These are phyloP conservation scores for Anthoceros angustus DNA, from an alignment of 225 moss, liverwort and hornwort species.

Conservation along the genomic window DNA sequence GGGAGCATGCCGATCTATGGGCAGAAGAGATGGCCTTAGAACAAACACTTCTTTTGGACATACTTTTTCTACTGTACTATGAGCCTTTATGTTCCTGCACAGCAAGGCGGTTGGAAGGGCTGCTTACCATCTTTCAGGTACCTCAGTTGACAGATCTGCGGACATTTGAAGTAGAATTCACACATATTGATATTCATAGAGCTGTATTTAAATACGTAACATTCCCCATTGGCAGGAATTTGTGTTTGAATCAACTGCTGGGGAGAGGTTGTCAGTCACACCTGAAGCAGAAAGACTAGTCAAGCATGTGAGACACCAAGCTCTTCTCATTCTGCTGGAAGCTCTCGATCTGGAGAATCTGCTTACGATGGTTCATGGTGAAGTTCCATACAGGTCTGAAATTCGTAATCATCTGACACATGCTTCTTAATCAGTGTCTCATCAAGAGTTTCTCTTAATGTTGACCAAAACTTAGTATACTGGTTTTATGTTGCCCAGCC, in stretches of 20 bases:
- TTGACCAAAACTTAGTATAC: not conserved
- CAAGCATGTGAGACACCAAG: conserved; percentile 68
- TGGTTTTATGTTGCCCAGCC: conserved; percentile 34
- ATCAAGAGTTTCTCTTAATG: not conserved
- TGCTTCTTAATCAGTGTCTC: not conserved
- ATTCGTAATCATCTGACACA: not conserved
- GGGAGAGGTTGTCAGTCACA: conserved; percentile 75
- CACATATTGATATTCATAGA: too few species aligned
- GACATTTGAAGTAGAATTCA: not conserved
- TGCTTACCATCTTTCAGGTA: conserved; percentile 72
- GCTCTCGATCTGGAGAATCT: conserved; percentile 83
- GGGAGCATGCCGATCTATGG: conserved; percentile 67
- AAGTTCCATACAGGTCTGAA: conserved; percentile 63
- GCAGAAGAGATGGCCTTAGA: conserved; percentile 85
- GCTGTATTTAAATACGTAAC: not conserved
- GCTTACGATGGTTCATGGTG: conserved; percentile 75
- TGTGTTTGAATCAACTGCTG: conserved; percentile 43
- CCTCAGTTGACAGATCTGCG: not conserved
- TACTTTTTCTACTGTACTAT: conserved; percentile 82
- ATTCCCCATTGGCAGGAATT: conserved; percentile 24
- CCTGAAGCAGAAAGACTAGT: conserved; percentile 64
- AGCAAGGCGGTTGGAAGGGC: conserved; percentile 42
- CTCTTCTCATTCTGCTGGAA: conserved; percentile 71
- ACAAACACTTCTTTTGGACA: conserved; percentile 76
- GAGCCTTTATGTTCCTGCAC: conserved; percentile 79